Base-by-base conservation (phyloP, 1,139 yeast genomes). In the Candida tetrigidarum region DNA sequence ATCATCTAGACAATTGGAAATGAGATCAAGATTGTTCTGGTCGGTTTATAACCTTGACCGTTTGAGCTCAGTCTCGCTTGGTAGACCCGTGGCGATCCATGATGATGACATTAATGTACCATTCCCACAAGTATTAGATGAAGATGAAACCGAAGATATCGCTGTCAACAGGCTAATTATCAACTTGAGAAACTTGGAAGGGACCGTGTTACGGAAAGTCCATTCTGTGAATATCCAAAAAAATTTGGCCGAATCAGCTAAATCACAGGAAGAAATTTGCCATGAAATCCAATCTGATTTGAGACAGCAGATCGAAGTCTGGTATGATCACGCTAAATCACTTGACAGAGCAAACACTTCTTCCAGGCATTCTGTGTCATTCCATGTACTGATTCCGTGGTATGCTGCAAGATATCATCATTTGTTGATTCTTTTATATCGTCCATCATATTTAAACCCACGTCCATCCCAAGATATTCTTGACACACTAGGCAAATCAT, bases 31-130 rank as follows among this genome's bases (percentile, higher is more conserved):
- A 38, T 57, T 76, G 5, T 77, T 77, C 50, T 78, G 83, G 83
- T 69, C 78, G 39, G 74, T 76, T 9, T 77, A 73, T 50, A 71
- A 70, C 43, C 72, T 71, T 59, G 83, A 78, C 50, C 55, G 79
- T 37, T 55, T 72, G 14, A 66, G 77, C 14, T 68, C 78, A 1
- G 62, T 71, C 1, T 65, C 78, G 3, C 53, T 75, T 11, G 79
- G 80, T 1, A 60, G 79, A 43, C 72, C 75, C 2, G 66, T 74
- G 14, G 68, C 74, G 1, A 65, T 78, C 14, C 68, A 67, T 30
- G 80, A 76, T 34, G 74, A 70, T 43, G 78, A 77, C 49, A 70
- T 78, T 28, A 69, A 70, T 44, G 67, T 73, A 1, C 76, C 77
- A 0, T 49, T 65, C 9, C 81, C 82, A 1, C 39, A 41, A 22